These are phyloP conservation scores for Saturnispora serradocipensis DNA, from an alignment of 805 yeast species.

Conservation along the genomic window DNA sequence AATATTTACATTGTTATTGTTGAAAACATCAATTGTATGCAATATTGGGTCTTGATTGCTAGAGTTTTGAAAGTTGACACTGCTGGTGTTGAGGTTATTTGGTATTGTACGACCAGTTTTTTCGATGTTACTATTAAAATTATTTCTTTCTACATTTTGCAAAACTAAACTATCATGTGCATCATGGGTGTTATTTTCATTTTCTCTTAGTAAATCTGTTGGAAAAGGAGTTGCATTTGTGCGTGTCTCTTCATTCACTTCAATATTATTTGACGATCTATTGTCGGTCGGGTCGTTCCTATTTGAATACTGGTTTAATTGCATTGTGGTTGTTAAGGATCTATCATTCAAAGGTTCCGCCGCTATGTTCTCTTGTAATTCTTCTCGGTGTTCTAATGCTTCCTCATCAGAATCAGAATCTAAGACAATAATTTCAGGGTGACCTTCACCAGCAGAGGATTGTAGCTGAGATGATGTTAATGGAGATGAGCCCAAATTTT, in stretches of 20 bases:
- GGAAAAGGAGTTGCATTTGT: not conserved
- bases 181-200: not conserved
- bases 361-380: not conserved
- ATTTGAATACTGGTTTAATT: not conserved
- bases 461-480: not conserved
- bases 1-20: not conserved
- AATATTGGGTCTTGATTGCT: not conserved
- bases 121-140: not conserved
- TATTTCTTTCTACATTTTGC: not conserved
- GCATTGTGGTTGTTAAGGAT: not conserved
- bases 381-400: not conserved
- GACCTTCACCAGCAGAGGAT: not conserved
- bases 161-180: not conserved
- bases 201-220: not conserved
- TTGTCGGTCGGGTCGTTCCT: not conserved
- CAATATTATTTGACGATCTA: not conserved
- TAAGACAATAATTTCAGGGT: constrained; percentile 1
- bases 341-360: not conserved
- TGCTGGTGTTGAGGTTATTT: not conserved
- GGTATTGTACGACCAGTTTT: not conserved
- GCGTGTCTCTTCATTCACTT: not conserved
- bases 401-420: constrained; percentile 3
- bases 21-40: not conserved
- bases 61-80: not conserved
- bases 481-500: not conserved